Base-by-base conservation (phyloP, 1,284 basidiomycete species). In the Leccinum variabile region DNA sequence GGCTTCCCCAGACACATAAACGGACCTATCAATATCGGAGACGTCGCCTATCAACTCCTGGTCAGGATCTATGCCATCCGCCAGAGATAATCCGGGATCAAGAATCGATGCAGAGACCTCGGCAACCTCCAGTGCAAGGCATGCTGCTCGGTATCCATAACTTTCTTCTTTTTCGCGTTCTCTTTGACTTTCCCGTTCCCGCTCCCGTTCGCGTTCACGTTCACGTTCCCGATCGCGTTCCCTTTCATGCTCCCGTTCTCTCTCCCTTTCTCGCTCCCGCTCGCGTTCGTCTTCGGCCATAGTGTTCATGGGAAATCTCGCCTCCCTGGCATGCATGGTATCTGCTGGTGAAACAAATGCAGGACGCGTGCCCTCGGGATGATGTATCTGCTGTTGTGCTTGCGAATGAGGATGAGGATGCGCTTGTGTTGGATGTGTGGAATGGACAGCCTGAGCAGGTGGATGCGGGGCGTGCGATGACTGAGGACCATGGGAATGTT, bases 311-410 rank as follows among this genome's bases (percentile, higher is more conserved):
- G 59, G 2, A 18, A 66, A 72, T 56, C 72, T 69, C 1, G 65
- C 55, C 25, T 73, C 73, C 53, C 72, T 63, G 10, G 68, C 59
- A 54, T 71, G 70, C 61, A 72, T 61, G 5, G 70, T 72, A 44
- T 72, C 72, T 3, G 71, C 66, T n/a, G 72, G 72, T 22, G 73
- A 71, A 2, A 75, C 73, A 22, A 63, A 74, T 3, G 73, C 37
- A 14, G 71, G 66, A 46, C 71, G 69, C 28, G 68, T 62, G 13
- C 54, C 59, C 28, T 71, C 71, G 5, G 64, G 61, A 46, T 67
- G 76, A 58, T 68, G 75, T 57, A 67, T 70, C 60, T 68, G 72
- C 53, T 61, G 72, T 13, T 71, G 72, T 25, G 65, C 39, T 50
- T 76, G 71, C 3, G 67, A 52, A 18, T 18, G 18, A 18, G 18